Evolutionary conservation across 2,329 filamentous ascomycete species (phyloP).

Genomic region (Coniochaeta prunicola): DNA sequence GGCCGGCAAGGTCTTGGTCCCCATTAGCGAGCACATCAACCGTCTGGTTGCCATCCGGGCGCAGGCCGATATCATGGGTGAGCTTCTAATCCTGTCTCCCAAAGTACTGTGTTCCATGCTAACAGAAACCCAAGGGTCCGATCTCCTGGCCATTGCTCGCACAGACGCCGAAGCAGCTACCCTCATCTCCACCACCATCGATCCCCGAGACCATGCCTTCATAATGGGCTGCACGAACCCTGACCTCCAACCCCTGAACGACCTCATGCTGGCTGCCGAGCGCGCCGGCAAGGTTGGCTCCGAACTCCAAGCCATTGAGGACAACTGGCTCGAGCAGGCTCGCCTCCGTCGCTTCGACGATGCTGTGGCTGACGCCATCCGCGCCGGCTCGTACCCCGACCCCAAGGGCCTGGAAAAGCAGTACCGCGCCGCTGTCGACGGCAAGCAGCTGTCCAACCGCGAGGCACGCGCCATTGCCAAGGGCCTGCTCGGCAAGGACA

Average conservation of each 20-base stretch:
- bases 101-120: not conserved
- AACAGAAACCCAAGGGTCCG: conserved; percentile 45
- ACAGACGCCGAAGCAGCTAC: conserved; percentile 98
- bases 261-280: conserved; percentile 86
- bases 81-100: conserved; percentile 5
- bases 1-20: conserved; percentile 96
- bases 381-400: conserved; percentile 56
- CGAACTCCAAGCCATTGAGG: conserved; percentile 85
- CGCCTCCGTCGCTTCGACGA: conserved; percentile 85
- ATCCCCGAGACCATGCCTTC: conserved; percentile 90
- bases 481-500: conserved; percentile 66
- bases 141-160: conserved; percentile 84
- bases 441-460: conserved; percentile 64
- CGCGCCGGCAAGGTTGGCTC: conserved; percentile 70
- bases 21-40: conserved; percentile 97
- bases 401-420: conserved; percentile 60
- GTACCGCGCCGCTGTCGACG: conserved; percentile 63
- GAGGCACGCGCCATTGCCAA: conserved; percentile 78
- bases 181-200: conserved; percentile 92
- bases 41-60: conserved; percentile 92
- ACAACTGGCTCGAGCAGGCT: conserved; percentile 74
- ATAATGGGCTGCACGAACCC: conserved; percentile 87
- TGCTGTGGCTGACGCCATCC: conserved; percentile 77
- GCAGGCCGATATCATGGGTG: conserved; percentile 97
- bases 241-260: conserved; percentile 72